Conservation (phyloP, 306 rosid species). For the Quillaja saponaria region DNA sequence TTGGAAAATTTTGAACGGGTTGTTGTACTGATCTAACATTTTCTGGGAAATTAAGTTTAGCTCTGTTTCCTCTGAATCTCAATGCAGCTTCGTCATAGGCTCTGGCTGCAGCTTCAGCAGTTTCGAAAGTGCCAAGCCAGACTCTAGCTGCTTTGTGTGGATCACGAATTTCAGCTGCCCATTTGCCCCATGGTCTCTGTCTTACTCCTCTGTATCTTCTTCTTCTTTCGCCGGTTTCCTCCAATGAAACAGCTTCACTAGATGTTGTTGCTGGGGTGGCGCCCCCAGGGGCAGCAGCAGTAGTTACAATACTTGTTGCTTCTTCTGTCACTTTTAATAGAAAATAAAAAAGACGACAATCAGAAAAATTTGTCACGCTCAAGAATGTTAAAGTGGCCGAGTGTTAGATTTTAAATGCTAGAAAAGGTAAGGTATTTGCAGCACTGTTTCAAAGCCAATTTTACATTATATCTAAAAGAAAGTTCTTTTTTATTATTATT, state of each 20-base stretch:
- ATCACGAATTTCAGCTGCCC: conserved; percentile 98
- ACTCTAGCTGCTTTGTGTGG: conserved; percentile 96
- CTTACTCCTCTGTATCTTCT: conserved; percentile 91
- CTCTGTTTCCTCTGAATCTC: conserved; percentile 89
- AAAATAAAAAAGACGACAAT: neutral
- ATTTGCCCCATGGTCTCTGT: conserved; percentile 97
- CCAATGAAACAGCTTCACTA: conserved; percentile 34
- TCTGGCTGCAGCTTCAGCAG: conserved; percentile 91
- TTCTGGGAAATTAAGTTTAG: conserved; percentile 93
- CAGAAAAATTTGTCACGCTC: neutral
- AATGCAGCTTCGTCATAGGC: conserved; percentile 96
- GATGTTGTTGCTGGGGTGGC: conserved; percentile 16
- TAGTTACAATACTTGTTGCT: conserved; percentile 7
- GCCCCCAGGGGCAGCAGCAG: neutral
- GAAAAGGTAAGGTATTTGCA: too few relatives aligned
- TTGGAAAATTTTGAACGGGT: conserved; percentile 23
- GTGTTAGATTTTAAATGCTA: too few relatives aligned
- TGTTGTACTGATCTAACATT: conserved; percentile 53
- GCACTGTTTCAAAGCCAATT: conserved; percentile 11
- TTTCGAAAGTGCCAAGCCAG: conserved; percentile 96
- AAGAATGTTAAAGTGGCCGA: too few relatives aligned
- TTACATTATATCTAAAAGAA: too few relatives aligned
- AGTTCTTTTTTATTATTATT: too few relatives aligned
- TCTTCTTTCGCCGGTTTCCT: conserved; percentile 59
- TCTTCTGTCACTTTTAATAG: conserved; percentile 41